Evolutionary conservation across 2,329 filamentous ascomycete species (phyloP).

Genomic region (Emericellopsis cladophorae): DNA sequence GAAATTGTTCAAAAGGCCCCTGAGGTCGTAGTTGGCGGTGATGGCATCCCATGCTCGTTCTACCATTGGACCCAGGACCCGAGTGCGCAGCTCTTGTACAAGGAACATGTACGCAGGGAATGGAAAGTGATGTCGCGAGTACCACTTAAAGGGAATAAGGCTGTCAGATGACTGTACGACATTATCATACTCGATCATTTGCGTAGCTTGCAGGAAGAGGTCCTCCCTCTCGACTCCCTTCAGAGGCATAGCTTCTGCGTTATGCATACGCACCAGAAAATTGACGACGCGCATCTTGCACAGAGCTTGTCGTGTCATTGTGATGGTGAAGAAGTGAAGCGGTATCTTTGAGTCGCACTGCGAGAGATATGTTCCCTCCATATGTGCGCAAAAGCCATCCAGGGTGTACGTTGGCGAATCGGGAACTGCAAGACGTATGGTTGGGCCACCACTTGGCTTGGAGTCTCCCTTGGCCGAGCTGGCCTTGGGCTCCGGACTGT

Average conservation of each 20-base stretch:
- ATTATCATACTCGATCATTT: constrained; percentile 48
- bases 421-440: constrained; percentile 34
- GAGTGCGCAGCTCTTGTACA: constrained; percentile 38
- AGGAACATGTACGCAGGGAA: constrained; percentile 50
- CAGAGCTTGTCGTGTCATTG: constrained; percentile 42
- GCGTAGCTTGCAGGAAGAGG: constrained; percentile 40
- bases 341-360: constrained; percentile 46
- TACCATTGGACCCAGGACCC: constrained; percentile 39
- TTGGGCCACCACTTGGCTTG: constrained; percentile 11
- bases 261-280: constrained; percentile 36
- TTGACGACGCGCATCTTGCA: constrained; percentile 43
- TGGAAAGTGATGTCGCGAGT: constrained; percentile 45
- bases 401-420: constrained; percentile 35
- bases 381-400: constrained; percentile 38
- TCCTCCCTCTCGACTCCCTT: constrained; percentile 35
- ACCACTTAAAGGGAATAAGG: constrained; percentile 43
- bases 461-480: constrained; percentile 10
- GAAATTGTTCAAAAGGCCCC: constrained; percentile 33
- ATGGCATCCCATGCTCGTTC: constrained; percentile 48
- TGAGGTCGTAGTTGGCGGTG: constrained; percentile 37
- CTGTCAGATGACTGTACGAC: constrained; percentile 36
- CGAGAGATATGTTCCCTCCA: constrained; percentile 42
- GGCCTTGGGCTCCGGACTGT: constrained; percentile 10
- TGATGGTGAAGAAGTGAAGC: constrained; percentile 43
- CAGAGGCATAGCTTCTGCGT: constrained; percentile 22